phyloP scores from a whole-genome alignment of 2,329 filamentous ascomycete genomes.

The Hymenoscyphus repandus region DNA sequence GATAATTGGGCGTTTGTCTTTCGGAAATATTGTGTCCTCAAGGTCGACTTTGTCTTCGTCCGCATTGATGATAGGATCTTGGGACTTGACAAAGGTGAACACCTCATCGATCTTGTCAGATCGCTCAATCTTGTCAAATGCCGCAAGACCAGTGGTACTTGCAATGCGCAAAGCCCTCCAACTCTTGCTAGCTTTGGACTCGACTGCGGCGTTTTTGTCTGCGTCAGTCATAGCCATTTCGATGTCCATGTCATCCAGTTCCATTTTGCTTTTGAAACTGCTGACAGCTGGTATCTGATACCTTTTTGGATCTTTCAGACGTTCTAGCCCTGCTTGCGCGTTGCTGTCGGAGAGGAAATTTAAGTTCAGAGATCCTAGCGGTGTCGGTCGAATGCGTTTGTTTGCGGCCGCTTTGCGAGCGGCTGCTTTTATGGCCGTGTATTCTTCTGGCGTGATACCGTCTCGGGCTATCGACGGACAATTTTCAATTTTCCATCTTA shows the following conservation, averaged over 20 bases:
- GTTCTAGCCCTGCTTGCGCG: constrained; percentile 56
- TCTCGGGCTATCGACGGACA: constrained; percentile 81
- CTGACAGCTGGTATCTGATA: constrained; percentile 66
- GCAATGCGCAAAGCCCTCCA: constrained; percentile 87
- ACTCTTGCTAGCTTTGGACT: constrained; percentile 78
- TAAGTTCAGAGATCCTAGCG: constrained; percentile 69
- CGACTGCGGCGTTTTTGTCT: constrained; percentile 52
- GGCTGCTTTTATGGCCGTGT: constrained; percentile 61
- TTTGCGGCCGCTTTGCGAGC: constrained; percentile 63
- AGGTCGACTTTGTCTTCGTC: constrained; percentile 34
- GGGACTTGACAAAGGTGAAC: constrained; percentile 42
- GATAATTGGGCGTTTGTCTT: constrained; percentile 53
- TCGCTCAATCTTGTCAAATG: constrained; percentile 85
- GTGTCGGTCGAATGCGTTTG: constrained; percentile 63
- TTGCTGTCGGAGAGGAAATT: constrained; percentile 70
- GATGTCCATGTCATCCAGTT: constrained; percentile 77
- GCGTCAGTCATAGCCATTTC: constrained; percentile 67
- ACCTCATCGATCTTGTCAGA: constrained; percentile 62
- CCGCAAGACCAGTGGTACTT: constrained; percentile 63
- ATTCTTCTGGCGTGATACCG: constrained; percentile 63
- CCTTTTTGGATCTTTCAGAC: constrained; percentile 60
- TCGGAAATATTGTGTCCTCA: constrained; percentile 36
- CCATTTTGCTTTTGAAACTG: constrained; percentile 67
- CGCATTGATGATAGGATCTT: constrained; percentile 30
- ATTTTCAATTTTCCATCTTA: constrained; percentile 93